Percentiles rank a stretch among this genome's conserved stretches.
phyloP scores from a whole-genome alignment of 192 early-diverging fungal species.

The Entophlyctis luteolus region DNA sequence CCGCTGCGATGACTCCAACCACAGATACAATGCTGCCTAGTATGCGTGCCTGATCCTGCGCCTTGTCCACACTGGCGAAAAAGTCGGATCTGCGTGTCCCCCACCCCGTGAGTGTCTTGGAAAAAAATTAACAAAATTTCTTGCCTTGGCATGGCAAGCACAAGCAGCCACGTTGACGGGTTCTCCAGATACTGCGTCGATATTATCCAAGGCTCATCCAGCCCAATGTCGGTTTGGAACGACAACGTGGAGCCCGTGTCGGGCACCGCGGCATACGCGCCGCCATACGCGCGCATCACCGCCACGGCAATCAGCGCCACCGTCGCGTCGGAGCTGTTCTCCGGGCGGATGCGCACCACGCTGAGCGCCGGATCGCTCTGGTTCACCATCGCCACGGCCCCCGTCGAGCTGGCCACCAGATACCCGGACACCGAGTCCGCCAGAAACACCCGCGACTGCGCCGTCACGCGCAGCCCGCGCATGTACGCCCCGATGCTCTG shows the following conservation, averaged over 20 bases:
- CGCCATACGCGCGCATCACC: background rate
- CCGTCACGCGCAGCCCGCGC: background rate
- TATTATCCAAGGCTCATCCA: background rate
- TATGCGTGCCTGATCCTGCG: no score
- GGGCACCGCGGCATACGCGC: background rate
- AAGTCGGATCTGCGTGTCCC: no score
- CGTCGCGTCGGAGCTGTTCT: background rate
- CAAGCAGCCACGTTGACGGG: background rate
- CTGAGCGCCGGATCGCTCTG: background rate
- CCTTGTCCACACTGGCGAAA: no score
- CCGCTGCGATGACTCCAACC: no score
- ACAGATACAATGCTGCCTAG: no score
- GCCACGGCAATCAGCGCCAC: background rate
- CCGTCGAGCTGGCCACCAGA: background rate
- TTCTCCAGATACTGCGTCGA: background rate
- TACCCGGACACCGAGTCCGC: background rate
- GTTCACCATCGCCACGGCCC: background rate
- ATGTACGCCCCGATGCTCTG: background rate
- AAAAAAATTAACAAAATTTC: no score
- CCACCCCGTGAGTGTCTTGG: no score
- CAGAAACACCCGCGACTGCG: background rate
- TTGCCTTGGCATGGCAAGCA: background rate
- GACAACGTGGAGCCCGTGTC: background rate
- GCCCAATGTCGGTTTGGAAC: background rate
- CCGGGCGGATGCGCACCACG: background rate